Base-by-base conservation (phyloP, 2,329 filamentous ascomycete species). In the Neonectria sp. region DNA sequence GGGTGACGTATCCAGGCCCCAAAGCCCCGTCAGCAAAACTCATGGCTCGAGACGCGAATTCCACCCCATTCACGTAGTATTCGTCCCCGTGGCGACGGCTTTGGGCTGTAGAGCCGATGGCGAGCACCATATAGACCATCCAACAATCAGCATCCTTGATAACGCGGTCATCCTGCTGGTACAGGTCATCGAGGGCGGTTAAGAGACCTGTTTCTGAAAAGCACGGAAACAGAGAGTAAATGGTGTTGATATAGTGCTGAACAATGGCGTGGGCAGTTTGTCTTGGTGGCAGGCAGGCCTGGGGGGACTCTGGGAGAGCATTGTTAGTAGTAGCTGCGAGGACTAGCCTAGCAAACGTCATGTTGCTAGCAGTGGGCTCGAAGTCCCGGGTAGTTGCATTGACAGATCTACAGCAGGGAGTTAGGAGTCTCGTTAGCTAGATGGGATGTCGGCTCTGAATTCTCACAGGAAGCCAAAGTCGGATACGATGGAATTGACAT, bases 371-470 rank as follows among this genome's bases (percentile, higher is more conserved):
- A 65, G 95, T 94, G 9, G 94, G 92, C 79, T 97, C 94, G 77
- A 98, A 98, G 80, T 98, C 96, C 77, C 95, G 89, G 2, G 95
- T 95, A 0, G 95, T 98, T 31, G 96, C 95, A 83, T 97, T 97
- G 77, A 99, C 94, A 6, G 95, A 94, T 63, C 94, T 96, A 15
- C 29, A n/a, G 17, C 15, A 5, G 33, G 17, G 53, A 51, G 53
- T 73, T 53, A 74, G 67, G 4, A 29, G 12, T 17, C 24, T 35
- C 25, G 15, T 21, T 24, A 24, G 8, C n/a, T 45, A 24, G 33
- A 63, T 17, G 17, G 46, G 27, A 51, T 29, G 12, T 13, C 3
- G 52, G 57, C 27, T 13, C 53, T 46, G 4, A 53, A 64, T 48
- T 52, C 91, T 81, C 79, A 97, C 91, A 98, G 83, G 76, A 94